Base-by-base conservation (phyloP, 352 stramenopile species). In the Pythium graminicola region DNA sequence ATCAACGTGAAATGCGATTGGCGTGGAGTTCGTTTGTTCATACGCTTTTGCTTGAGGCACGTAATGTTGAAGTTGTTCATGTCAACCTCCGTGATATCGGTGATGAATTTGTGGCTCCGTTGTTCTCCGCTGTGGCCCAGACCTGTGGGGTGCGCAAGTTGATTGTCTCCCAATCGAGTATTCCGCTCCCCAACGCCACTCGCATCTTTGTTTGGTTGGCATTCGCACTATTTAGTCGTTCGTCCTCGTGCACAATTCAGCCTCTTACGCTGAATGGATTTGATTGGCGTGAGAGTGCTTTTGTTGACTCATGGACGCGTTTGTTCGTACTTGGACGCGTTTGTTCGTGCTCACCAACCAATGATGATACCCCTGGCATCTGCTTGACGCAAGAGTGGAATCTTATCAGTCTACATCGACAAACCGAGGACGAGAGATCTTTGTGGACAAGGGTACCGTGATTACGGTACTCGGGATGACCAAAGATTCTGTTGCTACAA, bases 11-110 rank as follows among this genome's bases (percentile, higher is more conserved):
- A 27, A 36, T 27, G 11, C 42, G 42, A 23, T 27, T 49, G 24
- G 42, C 26, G 42, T 49, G 42, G 42, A 36, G 42, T 23, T 49
- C 42, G 11, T 35, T 49, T 28, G 24, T 49, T 14, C 23, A n/a
- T 36, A 49, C 42, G 9, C 42, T 49, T 2, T 24, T 49, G 26
- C 23, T 49, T 23, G 26, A 17, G 1, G 4, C 23, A 6, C 4
- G 1, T 2, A 13, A 24, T 4, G 26, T 49, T 4, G 42, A 49
- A 16, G 36, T 27, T 24, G 13, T 49, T 14, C 24, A 49, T 5
- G 16, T 49, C 22, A n/a, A 32, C 4, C 22, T 49, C 13, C 24
- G n/a, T 36, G 24, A 49, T 27, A 49, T 49, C 6, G 22, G 14
- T 9, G 42, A 36, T 14, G n/a, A 35, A 1, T 49, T 49, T 36